These are phyloP conservation scores for Penicillium turbatum DNA, from an alignment of 495 filamentous ascomycete genomes.

Conservation along the genomic window DNA sequence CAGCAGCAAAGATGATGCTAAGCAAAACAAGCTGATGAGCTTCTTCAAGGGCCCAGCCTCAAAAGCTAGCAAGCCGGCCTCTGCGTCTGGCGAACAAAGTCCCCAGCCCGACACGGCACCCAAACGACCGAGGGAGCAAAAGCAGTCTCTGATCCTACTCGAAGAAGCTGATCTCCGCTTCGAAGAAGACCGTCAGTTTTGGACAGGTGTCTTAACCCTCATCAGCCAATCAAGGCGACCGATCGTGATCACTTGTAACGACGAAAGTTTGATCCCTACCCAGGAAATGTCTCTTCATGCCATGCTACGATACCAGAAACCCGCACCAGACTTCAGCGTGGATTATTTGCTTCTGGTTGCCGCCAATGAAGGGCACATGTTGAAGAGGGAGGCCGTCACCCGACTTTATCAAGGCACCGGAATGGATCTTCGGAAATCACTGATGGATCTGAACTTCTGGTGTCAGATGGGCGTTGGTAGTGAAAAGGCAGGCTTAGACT, in stretches of 20 bases:
- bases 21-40: conserved; percentile 71
- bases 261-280: conserved; percentile 72
- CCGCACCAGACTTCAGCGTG: conserved; percentile 62
- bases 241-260: conserved; percentile 91
- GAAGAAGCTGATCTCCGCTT: conserved; percentile 94
- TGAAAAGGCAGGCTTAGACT: conserved; percentile 78
- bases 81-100: conserved; percentile 7
- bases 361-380: conserved; percentile 84
- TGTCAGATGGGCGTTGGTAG: conserved; percentile 96
- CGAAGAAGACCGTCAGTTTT: conserved; percentile 93
- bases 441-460: conserved; percentile 92
- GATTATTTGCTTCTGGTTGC: conserved; percentile 82
- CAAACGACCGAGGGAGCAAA: conserved; percentile 57
- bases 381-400: conserved; percentile 61
- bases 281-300: conserved; percentile 70
- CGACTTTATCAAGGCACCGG: conserved; percentile 63
- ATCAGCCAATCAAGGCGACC: conserved; percentile 82
- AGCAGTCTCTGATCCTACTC: conserved; percentile 89
- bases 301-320: conserved; percentile 73
- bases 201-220: conserved; percentile 72
- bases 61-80: conserved; percentile 21
- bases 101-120: conserved; percentile 23
- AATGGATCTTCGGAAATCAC: conserved; percentile 70
- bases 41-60: conserved; percentile 64
- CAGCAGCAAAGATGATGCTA: conserved; percentile 48